These are phyloP conservation scores for Saccharomycopsis sp. DNA, from an alignment of 805 yeast species.

Conservation along the genomic window DNA sequence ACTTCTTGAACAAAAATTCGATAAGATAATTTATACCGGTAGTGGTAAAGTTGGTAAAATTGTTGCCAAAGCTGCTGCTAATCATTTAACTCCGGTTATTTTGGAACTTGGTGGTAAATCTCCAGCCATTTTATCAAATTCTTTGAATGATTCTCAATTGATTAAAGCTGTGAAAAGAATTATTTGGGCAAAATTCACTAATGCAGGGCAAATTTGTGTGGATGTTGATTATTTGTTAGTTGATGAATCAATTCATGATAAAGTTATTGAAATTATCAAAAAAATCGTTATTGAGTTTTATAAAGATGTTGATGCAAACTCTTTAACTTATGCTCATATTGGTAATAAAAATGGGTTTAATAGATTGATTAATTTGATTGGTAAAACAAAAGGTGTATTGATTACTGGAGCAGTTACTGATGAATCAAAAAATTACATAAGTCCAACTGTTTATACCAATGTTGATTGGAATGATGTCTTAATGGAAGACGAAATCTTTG, in stretches of 20 bases:
- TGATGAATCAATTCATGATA: conserved; percentile 45
- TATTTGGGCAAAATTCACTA: conserved; percentile 67
- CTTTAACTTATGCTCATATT: conserved; percentile 44
- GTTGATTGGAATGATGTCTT: conserved; percentile 56
- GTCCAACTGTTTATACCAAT: conserved; percentile 65
- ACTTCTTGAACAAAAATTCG: conserved; percentile 56
- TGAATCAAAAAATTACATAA: conserved; percentile 36
- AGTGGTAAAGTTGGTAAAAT: conserved; percentile 65
- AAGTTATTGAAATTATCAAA: conserved; percentile 35
- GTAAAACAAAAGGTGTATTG: conserved; percentile 42
- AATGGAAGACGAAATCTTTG: conserved; percentile 74
- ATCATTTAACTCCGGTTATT: conserved; percentile 66
- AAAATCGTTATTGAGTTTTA: conserved; percentile 35
- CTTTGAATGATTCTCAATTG: conserved; percentile 22
- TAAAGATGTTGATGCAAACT: conserved; percentile 28
- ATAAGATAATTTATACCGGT: conserved; percentile 83
- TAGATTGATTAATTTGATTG: conserved; percentile 34
- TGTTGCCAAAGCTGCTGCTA: conserved; percentile 75
- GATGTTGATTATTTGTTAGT: conserved; percentile 77
- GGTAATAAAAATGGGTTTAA: conserved; percentile 44
- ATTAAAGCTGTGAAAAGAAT: conserved; percentile 44
- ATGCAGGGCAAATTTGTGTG: conserved; percentile 87
- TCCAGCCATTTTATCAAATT: conserved; percentile 54
- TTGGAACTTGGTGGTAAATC: conserved; percentile 91
- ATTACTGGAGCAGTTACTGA: conserved; percentile 34